Conservation (phyloP, 345 rosid species). For the Gynandropsis gynandra region DNA sequence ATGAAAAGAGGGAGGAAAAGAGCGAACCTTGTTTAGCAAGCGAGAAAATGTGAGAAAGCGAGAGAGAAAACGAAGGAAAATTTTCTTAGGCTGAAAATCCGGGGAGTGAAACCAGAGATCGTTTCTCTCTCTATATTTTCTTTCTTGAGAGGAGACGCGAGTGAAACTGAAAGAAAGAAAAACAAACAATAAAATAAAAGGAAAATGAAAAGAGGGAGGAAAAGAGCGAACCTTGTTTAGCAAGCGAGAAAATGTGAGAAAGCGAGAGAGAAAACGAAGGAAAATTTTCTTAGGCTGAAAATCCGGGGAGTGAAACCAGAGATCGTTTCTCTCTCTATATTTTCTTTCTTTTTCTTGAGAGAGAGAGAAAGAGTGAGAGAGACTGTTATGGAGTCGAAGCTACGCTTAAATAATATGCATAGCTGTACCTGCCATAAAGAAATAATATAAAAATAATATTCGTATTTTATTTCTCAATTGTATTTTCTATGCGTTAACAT, state of each 20-base stretch:
- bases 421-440: conserved; percentile 18
- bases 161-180: neutral
- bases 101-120: conserved; percentile 28
- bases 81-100: neutral
- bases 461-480: conserved; percentile 6
- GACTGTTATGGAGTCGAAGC: conserved; percentile 31
- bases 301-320: conserved; percentile 28
- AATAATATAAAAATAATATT: neutral
- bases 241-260: conserved; percentile 18
- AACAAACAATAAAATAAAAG: neutral
- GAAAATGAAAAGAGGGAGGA: neutral
- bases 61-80: conserved; percentile 12
- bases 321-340: conserved; percentile 25
- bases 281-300: neutral
- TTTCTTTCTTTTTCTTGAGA: conserved; percentile 12
- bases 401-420: conserved; percentile 29
- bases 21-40: conserved; percentile 11
- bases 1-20: conserved; percentile 4
- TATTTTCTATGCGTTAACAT: neutral
- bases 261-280: conserved; percentile 9
- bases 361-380: conserved; percentile 16
- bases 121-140: conserved; percentile 24
- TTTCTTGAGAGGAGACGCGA: too few relatives aligned
- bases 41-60: conserved; percentile 12
- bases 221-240: conserved; percentile 11